Base-by-base conservation (phyloP, 169 alveolate genomes). In the Cryptosporidium xiaoi region DNA sequence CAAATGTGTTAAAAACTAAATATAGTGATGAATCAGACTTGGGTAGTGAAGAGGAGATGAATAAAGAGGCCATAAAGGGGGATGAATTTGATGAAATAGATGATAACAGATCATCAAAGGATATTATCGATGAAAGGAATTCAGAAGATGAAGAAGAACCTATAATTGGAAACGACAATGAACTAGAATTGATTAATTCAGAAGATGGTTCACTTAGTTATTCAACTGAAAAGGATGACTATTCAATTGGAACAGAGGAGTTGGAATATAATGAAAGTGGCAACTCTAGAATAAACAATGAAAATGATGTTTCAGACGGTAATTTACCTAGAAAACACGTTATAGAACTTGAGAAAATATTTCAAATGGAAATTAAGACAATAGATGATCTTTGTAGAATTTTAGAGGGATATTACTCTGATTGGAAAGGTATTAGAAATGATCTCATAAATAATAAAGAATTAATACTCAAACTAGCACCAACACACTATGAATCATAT, bases 381-480 rank as follows among this genome's bases (percentile, higher is more conserved):
- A 16, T 40, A 18, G 77, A 77, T 15, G 44, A 55, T 77, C 87
- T 77, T 40, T 50, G 50, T 33, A 34, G 64, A 44, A 62, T 62
- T 55, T 34, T 77, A 18, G 46, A 60, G 50, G 87, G 87, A 40
- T 62, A 77, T 29, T 62, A 77, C 31, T 56, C 77, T 15, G 87
- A 77, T 29, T 77, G 87, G 87, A 44, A 44, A 12, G 71, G 77
- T 2, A 77, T 77, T 29, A 77, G 48, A 31, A 66, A 77, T 60
- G 18, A 53, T 13, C 44, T 77, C 2, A 56, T 77, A 33, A 48
- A 16, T 34, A 71, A 77, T 20, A 77, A 46, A 56, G 87, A 77
- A 27, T 62, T 77, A 27, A 12, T 77, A 60, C 5, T 77, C 20
- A 46, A 62, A 16, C 13, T 60, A 27, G 18, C 71, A 6, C 87